Base-by-base conservation (phyloP, 345 rosid species). In the Brassica cretica region DNA sequence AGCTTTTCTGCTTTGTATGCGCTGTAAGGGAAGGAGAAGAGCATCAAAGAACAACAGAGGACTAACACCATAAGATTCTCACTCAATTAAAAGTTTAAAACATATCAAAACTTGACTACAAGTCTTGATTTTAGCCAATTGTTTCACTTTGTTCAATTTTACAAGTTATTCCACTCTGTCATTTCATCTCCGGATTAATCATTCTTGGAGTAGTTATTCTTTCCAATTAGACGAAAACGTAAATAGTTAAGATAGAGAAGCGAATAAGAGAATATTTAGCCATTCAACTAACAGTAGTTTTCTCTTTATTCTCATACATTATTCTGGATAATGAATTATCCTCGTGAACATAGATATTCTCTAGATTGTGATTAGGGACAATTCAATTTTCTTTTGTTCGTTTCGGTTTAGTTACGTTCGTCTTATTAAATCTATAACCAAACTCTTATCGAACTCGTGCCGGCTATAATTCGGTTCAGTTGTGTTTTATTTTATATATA, bases 101-200 rank as follows among this genome's bases (percentile, higher is more conserved):
- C 69, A 78, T 16, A 59, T 72, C 63, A 65, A 73, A 73, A 63
- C 67, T 68, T 74, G 53, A 74, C 66, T 68, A 32, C 49, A 73
- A 79, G 78, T 79, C 82, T 79, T 74, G 71, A 69, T 69, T 63
- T 74, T 18, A 39, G 71, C 82, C 82, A 79, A 74, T 79, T 51
- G 16, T 64, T 63, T 55, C 39, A 6, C 75, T 69, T 79, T 69
- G 66, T 63, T 74, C 67, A 79, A 0, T 39, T 10, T 29, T 67
- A 69, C 71, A 79, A 74, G 82, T 74, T 79, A 79, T 79, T 69
- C 78, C 68, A 39, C 82, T 14, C 75, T 79, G 75, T 74, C 78
- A 73, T 73, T 68, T 79, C 78, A 63, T 63, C 6, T 74, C 29
- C 15, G 29, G 70, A 68, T 55, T 64, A 66, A 41, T 46, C 71